Conservation (phyloP, 371 early-diverging fungal genomes). For the Batkoa obscura region DNA sequence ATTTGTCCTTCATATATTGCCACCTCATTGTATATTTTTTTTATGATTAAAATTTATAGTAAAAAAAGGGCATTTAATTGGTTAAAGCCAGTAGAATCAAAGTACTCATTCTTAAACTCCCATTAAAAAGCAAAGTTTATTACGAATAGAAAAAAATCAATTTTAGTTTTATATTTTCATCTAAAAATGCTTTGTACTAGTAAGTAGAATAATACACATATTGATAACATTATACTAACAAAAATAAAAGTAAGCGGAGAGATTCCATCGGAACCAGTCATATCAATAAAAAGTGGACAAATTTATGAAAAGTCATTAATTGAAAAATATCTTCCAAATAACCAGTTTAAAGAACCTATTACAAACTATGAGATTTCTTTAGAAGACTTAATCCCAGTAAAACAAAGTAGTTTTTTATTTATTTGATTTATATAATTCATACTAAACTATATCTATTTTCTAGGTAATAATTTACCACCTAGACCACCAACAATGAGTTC, state of each 20-base stretch:
- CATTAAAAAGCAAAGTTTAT: too few relatives aligned
- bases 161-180: too few relatives aligned
- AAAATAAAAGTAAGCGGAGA: constrained; percentile 72
- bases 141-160: too few relatives aligned
- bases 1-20: too few relatives aligned
- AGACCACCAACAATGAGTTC: constrained; percentile 80
- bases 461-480: constrained; percentile 44
- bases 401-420: constrained; percentile 27
- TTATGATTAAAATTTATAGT: too few relatives aligned
- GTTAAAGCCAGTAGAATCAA: too few relatives aligned
- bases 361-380: constrained; percentile 47
- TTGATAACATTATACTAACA: too few relatives aligned
- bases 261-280: constrained; percentile 67
- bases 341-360: constrained; percentile 60
- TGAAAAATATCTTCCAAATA: constrained; percentile 64
- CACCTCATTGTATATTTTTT: too few relatives aligned
- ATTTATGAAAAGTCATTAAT: constrained; percentile 75
- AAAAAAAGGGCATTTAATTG: too few relatives aligned
- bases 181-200: too few relatives aligned
- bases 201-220: too few relatives aligned
- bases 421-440: not conserved
- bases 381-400: constrained; percentile 58
- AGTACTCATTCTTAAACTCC: too few relatives aligned
- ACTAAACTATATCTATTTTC: constrained; percentile 19
- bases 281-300: constrained; percentile 61